A percentile compares a stretch with the other conserved stretches of the same genome.
These are phyloP conservation scores for Eryngium alpinum DNA, from an alignment of 140 eudicot species.

Conservation along the genomic window DNA sequence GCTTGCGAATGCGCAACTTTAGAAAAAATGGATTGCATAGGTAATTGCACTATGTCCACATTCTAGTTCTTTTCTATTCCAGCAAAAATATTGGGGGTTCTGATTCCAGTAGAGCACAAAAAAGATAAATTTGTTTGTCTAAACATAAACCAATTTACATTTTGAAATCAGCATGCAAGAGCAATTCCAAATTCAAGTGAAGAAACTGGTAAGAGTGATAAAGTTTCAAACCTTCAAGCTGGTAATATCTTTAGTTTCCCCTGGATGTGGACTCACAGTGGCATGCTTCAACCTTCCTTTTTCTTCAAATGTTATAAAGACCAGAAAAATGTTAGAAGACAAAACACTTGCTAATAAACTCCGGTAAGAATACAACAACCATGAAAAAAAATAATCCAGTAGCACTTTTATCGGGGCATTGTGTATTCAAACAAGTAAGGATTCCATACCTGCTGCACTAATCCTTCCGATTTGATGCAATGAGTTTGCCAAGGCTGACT, in stretches of 20 bases:
- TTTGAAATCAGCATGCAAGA: too few relatives aligned
- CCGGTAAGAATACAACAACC: neutral
- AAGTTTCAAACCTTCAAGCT: slow-evolving; percentile 57
- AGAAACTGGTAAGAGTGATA: too few relatives aligned
- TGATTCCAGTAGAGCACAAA: neutral
- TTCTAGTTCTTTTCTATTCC: neutral
- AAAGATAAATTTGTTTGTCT: neutral
- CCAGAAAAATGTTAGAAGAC: slow-evolving; percentile 8
- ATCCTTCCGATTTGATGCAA: slow-evolving; percentile 83
- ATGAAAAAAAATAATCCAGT: neutral
- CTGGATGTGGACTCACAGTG: slow-evolving; percentile 63
- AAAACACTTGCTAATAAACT: neutral
- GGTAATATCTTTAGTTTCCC: slow-evolving; percentile 63
- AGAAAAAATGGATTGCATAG: neutral
- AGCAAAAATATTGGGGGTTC: neutral
- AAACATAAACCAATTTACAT: neutral
- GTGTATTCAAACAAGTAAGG: neutral
- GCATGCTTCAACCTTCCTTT: slow-evolving; percentile 82
- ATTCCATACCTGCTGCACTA: slow-evolving; percentile 58
- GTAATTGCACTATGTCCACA: neutral
- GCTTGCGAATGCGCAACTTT: neutral
- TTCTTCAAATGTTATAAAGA: slow-evolving; percentile 34
- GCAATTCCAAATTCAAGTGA: neutral
- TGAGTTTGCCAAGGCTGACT: slow-evolving; percentile 79
- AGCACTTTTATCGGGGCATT: neutral